Percentiles rank a stretch among this genome's conserved stretches.
Evolutionary conservation across 106 monocot genomes (phyloP).

Genomic region (Dioscorea dumetorum): DNA sequence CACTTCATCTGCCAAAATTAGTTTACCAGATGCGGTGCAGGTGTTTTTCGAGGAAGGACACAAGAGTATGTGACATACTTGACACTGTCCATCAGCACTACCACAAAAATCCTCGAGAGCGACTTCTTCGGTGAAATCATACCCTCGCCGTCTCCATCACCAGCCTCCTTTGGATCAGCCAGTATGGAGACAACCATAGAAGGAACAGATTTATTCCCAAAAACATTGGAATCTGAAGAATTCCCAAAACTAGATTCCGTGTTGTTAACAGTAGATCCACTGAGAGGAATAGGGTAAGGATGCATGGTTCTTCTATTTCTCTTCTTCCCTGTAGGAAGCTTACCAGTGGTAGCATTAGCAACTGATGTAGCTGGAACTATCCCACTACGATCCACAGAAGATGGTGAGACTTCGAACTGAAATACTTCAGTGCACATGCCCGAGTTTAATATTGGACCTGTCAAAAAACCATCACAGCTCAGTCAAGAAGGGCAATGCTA

Average conservation of each 20-base stretch:
- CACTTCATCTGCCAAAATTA: slow-evolving; percentile 10
- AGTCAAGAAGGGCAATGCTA: too few relatives aligned
- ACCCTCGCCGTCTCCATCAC: slow-evolving; percentile 42
- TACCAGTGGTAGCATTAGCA: slow-evolving; percentile 22
- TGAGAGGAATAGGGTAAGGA: slow-evolving; percentile 37
- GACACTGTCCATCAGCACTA: slow-evolving; percentile 57
- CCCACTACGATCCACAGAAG: slow-evolving; percentile 21
- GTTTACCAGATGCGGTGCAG: slow-evolving; percentile 49
- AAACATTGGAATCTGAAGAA: slow-evolving; percentile 23
- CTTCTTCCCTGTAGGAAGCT: slow-evolving; percentile 17
- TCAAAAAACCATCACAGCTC: slow-evolving; percentile 10
- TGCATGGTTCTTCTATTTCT: slow-evolving; percentile 64
- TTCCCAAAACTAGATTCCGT: slow-evolving; percentile 25
- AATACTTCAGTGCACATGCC: slow-evolving; percentile 98
- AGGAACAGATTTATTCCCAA: slow-evolving; percentile 15
- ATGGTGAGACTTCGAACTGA: slow-evolving; percentile 62
- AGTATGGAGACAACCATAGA: slow-evolving; percentile 76
- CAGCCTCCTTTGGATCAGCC: slow-evolving; percentile 76
- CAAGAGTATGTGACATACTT: slow-evolving; percentile 76
- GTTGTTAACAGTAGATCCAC: slow-evolving; percentile 36
- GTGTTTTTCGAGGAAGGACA: slow-evolving; percentile 48
- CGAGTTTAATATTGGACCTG: slow-evolving; percentile 83
- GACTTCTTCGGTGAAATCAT: slow-evolving; percentile 43
- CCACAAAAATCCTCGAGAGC: slow-evolving; percentile 62
- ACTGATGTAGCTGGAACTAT: slow-evolving; percentile 47